Percentiles rank a stretch among this genome's conserved stretches.
Conservation (phyloP, 2,329 filamentous ascomycete species). For the Colletotrichum somersetense region DNA sequence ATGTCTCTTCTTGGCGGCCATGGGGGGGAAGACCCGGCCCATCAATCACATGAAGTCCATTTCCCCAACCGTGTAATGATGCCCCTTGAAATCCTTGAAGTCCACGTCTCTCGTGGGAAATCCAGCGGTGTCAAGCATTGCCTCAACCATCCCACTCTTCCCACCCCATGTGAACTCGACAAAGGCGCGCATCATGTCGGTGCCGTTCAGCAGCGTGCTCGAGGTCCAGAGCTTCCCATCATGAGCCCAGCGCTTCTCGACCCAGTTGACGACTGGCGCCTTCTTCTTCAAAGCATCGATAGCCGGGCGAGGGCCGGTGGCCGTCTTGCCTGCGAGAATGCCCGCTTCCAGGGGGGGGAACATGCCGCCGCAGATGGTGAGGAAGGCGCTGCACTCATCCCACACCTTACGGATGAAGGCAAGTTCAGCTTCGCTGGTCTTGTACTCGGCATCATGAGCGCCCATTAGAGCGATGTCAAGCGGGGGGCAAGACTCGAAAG, state of each 20-base stretch:
- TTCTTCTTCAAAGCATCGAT: slow-evolving; percentile 46
- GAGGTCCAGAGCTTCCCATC: slow-evolving; percentile 55
- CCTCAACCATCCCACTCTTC: slow-evolving; percentile 43
- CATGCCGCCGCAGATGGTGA: slow-evolving; percentile 56
- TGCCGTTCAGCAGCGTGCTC: slow-evolving; percentile 51
- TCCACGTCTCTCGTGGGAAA: slow-evolving; percentile 50
- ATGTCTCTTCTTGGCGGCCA: background rate
- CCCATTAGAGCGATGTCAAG: slow-evolving; percentile 59
- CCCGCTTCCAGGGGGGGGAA: slow-evolving; percentile 50
- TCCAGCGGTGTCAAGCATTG: slow-evolving; percentile 42
- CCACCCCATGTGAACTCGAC: slow-evolving; percentile 48
- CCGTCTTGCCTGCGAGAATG: slow-evolving; percentile 53
- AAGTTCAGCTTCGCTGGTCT: slow-evolving; percentile 50
- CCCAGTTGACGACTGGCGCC: slow-evolving; percentile 52
- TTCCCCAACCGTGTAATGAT: slow-evolving; percentile 1
- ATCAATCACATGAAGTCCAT: background rate
- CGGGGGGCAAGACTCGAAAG: slow-evolving; percentile 54
- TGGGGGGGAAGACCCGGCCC: too few species aligned
- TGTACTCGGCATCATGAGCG: slow-evolving; percentile 49
- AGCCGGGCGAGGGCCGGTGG: slow-evolving; percentile 51
- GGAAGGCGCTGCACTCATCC: slow-evolving; percentile 52
- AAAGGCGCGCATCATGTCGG: slow-evolving; percentile 52
- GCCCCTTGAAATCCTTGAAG: slow-evolving; percentile 47
- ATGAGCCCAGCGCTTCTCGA: slow-evolving; percentile 52
- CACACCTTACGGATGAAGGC: slow-evolving; percentile 53